These are phyloP conservation scores for Hymenoscyphus fraxineus DNA, from an alignment of 2,329 filamentous ascomycete genomes.

Conservation along the genomic window DNA sequence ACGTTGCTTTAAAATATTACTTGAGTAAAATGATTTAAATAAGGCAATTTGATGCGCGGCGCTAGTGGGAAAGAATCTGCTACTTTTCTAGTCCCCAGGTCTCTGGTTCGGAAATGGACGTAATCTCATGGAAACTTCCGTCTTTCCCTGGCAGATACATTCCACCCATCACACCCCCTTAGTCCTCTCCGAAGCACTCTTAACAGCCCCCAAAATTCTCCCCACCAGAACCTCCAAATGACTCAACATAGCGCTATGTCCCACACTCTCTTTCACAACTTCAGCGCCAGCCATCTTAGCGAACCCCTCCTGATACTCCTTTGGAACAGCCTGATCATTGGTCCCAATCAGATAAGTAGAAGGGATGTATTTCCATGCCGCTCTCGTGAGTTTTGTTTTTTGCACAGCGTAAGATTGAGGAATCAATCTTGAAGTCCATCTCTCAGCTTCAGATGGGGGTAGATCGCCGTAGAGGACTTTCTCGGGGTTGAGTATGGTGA, in stretches of 20 bases:
- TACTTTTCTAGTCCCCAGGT: too few relatives aligned
- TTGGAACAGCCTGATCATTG: conserved; percentile 8
- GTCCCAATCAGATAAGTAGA: conserved; percentile 13
- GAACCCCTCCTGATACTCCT: conserved; percentile 12
- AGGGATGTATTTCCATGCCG: conserved; percentile 9
- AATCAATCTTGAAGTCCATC: conserved; percentile 9
- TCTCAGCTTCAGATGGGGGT: neutral
- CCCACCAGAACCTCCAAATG: neutral
- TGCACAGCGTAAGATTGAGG: conserved; percentile 34
- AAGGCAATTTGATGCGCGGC: too few relatives aligned
- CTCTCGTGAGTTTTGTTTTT: conserved; percentile 10
- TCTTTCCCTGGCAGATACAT: too few relatives aligned
- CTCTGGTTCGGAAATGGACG: too few relatives aligned
- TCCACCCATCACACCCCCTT: neutral
- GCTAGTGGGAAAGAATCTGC: too few relatives aligned
- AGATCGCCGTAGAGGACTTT: conserved; percentile 11
- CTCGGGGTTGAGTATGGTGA: neutral
- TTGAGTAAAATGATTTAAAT: too few relatives aligned
- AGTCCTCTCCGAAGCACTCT: neutral
- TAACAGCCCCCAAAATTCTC: conserved; percentile 4
- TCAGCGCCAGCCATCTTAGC: neutral
- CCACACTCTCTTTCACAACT: conserved; percentile 2
- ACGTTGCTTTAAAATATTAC: too few relatives aligned
- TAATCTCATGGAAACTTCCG: too few relatives aligned
- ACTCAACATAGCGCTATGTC: conserved; percentile 12